These are phyloP conservation scores for Citrullus amarus DNA, from an alignment of 306 rosid genomes.

Conservation along the genomic window DNA sequence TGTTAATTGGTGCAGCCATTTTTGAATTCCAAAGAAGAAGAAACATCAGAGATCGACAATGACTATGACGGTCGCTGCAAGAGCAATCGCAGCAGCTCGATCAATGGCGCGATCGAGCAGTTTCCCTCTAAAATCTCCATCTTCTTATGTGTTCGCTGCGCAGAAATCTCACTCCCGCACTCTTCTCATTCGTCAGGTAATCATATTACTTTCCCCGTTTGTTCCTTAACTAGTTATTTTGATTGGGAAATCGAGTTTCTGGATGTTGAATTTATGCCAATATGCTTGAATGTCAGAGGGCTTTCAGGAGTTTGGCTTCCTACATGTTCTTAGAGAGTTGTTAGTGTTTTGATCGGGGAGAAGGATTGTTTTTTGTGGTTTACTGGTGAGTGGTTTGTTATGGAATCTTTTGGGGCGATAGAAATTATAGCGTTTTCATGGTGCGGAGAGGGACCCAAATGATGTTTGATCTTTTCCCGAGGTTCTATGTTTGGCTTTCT, in stretches of 20 bases:
- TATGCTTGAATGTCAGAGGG: constrained; percentile 30
- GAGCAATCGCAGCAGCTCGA: neutral
- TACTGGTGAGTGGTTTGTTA: too few species aligned
- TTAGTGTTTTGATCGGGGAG: too few species aligned
- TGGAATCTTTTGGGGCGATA: too few species aligned
- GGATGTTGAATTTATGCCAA: neutral
- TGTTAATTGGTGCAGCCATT: neutral
- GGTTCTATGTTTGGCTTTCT: too few species aligned
- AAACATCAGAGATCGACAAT: neutral
- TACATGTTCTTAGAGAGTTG: too few species aligned
- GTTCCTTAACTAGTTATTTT: neutral
- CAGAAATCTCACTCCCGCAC: constrained; percentile 5
- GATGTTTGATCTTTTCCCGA: too few species aligned
- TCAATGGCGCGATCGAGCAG: neutral
- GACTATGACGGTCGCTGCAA: neutral
- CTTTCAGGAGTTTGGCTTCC: too few species aligned
- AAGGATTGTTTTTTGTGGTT: too few species aligned
- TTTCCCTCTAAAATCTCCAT: neutral
- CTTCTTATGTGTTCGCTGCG: neutral
- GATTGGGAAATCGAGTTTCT: neutral
- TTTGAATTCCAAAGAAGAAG: neutral
- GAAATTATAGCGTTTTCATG: too few species aligned
- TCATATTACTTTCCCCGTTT: neutral
- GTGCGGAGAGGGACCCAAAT: too few species aligned
- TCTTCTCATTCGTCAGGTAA: constrained; percentile 7